A percentile compares a stretch with the other conserved stretches of the same genome.
phyloP scores from a whole-genome alignment of 1,139 yeast genomes.

The Keqinozyma sinolaborantium region DNA sequence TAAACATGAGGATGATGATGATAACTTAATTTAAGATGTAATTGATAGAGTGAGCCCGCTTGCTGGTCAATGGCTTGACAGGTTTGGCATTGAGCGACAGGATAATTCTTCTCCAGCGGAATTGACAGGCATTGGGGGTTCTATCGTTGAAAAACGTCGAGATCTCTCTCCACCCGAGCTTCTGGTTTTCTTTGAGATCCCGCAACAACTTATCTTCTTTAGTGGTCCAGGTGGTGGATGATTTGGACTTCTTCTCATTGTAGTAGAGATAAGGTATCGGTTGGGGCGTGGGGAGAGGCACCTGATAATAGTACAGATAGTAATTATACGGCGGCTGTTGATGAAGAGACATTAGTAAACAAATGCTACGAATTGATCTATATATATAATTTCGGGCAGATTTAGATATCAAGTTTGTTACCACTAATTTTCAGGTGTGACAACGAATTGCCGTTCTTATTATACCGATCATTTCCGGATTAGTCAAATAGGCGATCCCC shows the following conservation, averaged over 20 bases:
- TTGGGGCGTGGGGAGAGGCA: constrained; percentile 4
- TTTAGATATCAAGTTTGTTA: no score
- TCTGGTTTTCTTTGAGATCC: constrained; percentile 37
- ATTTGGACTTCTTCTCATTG: constrained; percentile 22
- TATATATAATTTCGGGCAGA: no score
- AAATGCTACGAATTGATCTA: no score
- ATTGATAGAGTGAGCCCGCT: constrained; percentile 25
- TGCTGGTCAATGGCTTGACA: constrained; percentile 10
- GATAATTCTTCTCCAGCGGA: constrained; percentile 44
- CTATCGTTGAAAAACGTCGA: constrained; percentile 39
- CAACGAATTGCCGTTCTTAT: no score
- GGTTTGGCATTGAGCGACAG: constrained; percentile 9
- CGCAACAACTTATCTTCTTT: constrained; percentile 35
- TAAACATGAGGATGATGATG: no score
- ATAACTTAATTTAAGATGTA: constrained; percentile 16
- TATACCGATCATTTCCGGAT: no score
- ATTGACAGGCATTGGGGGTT: constrained; percentile 47
- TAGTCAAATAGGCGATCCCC: no score
- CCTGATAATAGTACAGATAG: constrained; percentile 2
- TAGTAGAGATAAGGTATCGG: constrained; percentile 13
- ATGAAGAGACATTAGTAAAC: background rate
- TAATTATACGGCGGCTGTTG: constrained; percentile 2
- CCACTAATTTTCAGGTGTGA: no score
- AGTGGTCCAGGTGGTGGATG: constrained; percentile 39
- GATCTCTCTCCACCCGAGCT: constrained; percentile 46